Evolutionary conservation across 2,329 filamentous ascomycete genomes (phyloP).

Genomic region (Coleophoma eucalyptorum): DNA sequence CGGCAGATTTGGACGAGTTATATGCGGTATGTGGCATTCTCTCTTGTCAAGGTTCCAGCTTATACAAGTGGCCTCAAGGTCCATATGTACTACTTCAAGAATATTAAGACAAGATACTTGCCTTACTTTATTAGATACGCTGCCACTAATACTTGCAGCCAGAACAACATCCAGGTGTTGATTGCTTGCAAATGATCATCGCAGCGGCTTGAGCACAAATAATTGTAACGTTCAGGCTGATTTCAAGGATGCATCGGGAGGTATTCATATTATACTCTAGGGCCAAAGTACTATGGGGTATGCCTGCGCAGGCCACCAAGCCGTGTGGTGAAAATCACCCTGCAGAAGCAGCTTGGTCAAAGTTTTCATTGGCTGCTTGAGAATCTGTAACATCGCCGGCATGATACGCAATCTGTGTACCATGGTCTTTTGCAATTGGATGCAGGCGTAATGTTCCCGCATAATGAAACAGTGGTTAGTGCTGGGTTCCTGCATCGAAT

Average conservation of each 20-base stretch:
- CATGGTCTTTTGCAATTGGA: too few species aligned
- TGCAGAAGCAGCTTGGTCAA: slow-evolving; percentile 11
- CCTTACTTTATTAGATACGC: slow-evolving; percentile 60
- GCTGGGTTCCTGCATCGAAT: too few species aligned
- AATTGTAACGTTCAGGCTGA: slow-evolving; percentile 69
- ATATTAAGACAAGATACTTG: slow-evolving; percentile 7
- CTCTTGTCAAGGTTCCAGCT: not conserved
- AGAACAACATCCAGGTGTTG: slow-evolving; percentile 47
- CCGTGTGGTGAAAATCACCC: slow-evolving; percentile 5
- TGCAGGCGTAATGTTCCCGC: too few species aligned
- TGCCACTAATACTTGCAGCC: slow-evolving; percentile 64
- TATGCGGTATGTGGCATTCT: slow-evolving; percentile 5
- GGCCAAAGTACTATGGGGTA: slow-evolving; percentile 42
- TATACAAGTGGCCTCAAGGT: not conserved
- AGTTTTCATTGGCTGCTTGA: slow-evolving; percentile 27
- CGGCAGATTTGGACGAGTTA: slow-evolving; percentile 14
- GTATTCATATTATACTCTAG: slow-evolving; percentile 47
- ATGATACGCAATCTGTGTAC: slow-evolving; percentile 24
- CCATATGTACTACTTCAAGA: not conserved
- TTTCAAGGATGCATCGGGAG: slow-evolving; percentile 64
- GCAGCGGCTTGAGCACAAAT: slow-evolving; percentile 68
- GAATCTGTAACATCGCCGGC: slow-evolving; percentile 44
- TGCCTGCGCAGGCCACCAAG: slow-evolving; percentile 42
- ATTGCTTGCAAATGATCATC: slow-evolving; percentile 44
- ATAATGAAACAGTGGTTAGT: too few species aligned